Conservation (phyloP, 2,329 filamentous ascomycete species). For the Arthrobotrys iridis region DNA sequence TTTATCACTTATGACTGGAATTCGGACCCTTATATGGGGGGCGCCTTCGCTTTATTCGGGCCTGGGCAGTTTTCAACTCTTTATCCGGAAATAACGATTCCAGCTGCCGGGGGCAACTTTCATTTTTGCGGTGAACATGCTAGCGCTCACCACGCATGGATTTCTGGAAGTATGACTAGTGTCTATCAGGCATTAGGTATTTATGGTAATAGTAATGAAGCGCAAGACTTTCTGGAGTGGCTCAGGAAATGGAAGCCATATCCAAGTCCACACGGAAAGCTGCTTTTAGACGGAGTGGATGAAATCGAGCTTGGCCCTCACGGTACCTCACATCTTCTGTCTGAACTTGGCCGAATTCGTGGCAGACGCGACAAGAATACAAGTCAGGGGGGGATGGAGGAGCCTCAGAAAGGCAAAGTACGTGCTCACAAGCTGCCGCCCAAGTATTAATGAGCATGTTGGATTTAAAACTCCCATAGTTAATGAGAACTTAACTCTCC, state of each 20-base stretch:
- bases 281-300: background rate
- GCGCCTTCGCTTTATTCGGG: conserved; percentile 62
- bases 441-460: no score
- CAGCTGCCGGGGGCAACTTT: conserved; percentile 57
- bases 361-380: no score
- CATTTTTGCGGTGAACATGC: conserved; percentile 61
- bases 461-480: no score
- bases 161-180: conserved; percentile 61
- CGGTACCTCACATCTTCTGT: conserved; percentile 1
- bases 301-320: background rate
- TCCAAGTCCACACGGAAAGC: background rate
- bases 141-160: conserved; percentile 62
- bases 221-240: background rate
- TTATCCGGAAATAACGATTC: conserved; percentile 59
- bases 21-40: conserved; percentile 59
- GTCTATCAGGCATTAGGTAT: conserved; percentile 39
- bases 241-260: background rate
- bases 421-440: no score
- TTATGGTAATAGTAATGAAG: background rate
- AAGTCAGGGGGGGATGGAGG: no score
- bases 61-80: conserved; percentile 61
- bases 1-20: conserved; percentile 60
- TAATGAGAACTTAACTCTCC: no score
- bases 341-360: background rate
- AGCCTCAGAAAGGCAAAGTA: no score